Evolutionary conservation across 2,329 filamentous ascomycete genomes (phyloP).

Genomic region (Rugonectria rugulosa): DNA sequence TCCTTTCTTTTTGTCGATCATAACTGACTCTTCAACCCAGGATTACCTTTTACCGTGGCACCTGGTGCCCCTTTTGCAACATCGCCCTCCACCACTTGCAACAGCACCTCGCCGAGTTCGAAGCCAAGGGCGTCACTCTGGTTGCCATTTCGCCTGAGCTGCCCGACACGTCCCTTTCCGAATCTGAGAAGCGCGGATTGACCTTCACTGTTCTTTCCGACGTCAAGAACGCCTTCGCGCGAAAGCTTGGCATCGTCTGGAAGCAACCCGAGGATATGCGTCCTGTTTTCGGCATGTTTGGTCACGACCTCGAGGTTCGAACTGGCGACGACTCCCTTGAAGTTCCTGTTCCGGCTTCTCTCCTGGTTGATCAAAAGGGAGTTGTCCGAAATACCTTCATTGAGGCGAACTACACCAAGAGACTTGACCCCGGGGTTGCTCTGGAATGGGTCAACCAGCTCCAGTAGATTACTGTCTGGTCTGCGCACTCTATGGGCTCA

Average conservation of each 20-base stretch:
- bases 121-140: constrained; percentile 48
- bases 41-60: constrained; percentile 55
- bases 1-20: too few relatives aligned
- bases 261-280: constrained; percentile 39
- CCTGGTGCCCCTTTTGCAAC: constrained; percentile 57
- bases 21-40: too few relatives aligned
- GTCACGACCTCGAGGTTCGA: constrained; percentile 40
- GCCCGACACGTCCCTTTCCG: constrained; percentile 47
- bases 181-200: constrained; percentile 49
- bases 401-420: constrained; percentile 47
- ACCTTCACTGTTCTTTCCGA: constrained; percentile 52
- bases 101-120: constrained; percentile 44
- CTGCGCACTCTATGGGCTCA: too few relatives aligned
- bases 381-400: constrained; percentile 46
- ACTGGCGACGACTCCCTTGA: constrained; percentile 49
- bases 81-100: constrained; percentile 47
- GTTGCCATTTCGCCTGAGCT: constrained; percentile 53
- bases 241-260: constrained; percentile 47
- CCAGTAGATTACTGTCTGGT: too few relatives aligned
- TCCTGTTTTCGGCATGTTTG: constrained; percentile 38
- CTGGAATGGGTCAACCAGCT: constrained; percentile 40
- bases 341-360: constrained; percentile 48
- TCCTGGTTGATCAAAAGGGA: constrained; percentile 47
- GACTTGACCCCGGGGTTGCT: constrained; percentile 45
- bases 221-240: constrained; percentile 44